Evolutionary conservation across 2,329 filamentous ascomycete genomes (phyloP).

Genomic region (Aspergillus hiratsukae): DNA sequence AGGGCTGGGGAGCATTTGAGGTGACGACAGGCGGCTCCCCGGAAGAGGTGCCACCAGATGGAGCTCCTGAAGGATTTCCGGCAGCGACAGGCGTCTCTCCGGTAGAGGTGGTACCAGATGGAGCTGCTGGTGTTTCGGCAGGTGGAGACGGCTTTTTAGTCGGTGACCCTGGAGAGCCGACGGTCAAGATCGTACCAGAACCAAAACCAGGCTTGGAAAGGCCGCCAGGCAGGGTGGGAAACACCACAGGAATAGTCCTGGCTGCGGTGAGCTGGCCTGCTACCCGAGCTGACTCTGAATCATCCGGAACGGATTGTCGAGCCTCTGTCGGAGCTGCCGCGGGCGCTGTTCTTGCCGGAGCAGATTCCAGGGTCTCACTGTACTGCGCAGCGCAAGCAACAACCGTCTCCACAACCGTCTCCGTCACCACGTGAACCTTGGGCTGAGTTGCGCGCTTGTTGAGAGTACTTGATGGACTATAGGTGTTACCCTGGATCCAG

Average conservation of each 20-base stretch:
- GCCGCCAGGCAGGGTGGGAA: not conserved
- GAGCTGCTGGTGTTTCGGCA: too few relatives aligned
- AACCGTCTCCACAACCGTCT: constrained; percentile 24
- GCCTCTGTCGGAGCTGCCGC: not conserved
- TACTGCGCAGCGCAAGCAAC: constrained; percentile 18
- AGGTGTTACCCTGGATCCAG: constrained; percentile 77
- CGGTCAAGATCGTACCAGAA: not conserved
- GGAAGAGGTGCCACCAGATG: not conserved
- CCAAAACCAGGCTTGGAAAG: not conserved
- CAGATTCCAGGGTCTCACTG: constrained; percentile 6
- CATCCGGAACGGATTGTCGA: not conserved
- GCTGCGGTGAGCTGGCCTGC: not conserved
- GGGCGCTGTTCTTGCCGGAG: not conserved
- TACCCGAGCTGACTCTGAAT: not conserved
- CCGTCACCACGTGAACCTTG: constrained; percentile 6
- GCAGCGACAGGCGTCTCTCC: not conserved
- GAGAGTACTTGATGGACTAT: constrained; percentile 40
- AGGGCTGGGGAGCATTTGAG: not conserved
- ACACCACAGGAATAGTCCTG: not conserved
- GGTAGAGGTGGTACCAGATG: too few relatives aligned
- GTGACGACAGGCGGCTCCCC: not conserved
- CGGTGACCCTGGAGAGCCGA: not conserved
- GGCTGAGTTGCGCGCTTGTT: constrained; percentile 23
- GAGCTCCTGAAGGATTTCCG: not conserved
- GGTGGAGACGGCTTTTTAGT: not conserved